phyloP scores from a whole-genome alignment of 2,329 filamentous ascomycete genomes.

The Botrytis porri region DNA sequence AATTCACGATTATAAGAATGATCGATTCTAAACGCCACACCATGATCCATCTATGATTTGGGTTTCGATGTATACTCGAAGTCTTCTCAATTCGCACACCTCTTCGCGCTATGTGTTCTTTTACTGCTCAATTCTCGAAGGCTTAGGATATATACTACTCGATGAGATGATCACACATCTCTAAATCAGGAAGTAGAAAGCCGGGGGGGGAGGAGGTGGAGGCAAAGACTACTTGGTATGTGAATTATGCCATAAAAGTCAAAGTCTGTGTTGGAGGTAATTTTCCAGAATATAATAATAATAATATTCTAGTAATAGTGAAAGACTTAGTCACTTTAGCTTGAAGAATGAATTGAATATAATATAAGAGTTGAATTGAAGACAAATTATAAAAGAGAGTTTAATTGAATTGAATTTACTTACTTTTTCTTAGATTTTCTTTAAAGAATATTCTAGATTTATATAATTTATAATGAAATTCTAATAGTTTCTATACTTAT shows the following conservation, averaged over 20 bases:
- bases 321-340: too few species aligned
- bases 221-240: fast-evolving
- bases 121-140: neutral
- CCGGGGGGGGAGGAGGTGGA: neutral
- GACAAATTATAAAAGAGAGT: too few species aligned
- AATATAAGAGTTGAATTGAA: too few species aligned
- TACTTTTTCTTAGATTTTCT: too few species aligned
- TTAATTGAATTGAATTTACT: too few species aligned
- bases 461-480: too few species aligned
- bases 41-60: neutral
- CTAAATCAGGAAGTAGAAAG: neutral
- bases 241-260: neutral
- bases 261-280: too few species aligned
- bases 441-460: too few species aligned
- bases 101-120: neutral
- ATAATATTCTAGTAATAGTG: too few species aligned
- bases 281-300: too few species aligned
- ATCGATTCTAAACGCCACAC: fast-evolving
- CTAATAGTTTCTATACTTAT: too few species aligned
- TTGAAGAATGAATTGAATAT: too few species aligned
- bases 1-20: neutral
- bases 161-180: neutral
- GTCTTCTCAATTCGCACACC: neutral
- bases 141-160: neutral
- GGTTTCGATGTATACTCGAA: neutral